Conservation (phyloP, 192 early-diverging fungal species). For the Coemansia biformis region DNA sequence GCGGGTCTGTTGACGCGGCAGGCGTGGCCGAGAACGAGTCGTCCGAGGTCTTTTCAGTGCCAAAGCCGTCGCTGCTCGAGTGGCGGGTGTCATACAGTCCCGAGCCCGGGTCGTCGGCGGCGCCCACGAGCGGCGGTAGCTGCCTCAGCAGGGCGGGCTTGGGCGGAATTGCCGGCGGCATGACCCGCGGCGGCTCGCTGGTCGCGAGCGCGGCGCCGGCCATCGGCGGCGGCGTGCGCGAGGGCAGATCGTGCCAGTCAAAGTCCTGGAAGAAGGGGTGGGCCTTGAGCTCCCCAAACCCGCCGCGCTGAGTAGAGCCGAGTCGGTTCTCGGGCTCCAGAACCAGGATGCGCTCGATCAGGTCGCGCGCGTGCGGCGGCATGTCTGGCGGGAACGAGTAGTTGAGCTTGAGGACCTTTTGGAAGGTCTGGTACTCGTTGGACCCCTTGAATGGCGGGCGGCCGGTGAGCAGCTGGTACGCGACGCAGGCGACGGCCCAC, state of each 20-base stretch:
- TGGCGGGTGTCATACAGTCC: conserved; percentile 6
- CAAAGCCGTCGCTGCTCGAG: conserved; percentile 47
- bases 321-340: conserved; percentile 58
- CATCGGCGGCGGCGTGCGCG: conserved; percentile 37
- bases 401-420: conserved; percentile 86
- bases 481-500: conserved; percentile 85
- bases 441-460: conserved; percentile 89
- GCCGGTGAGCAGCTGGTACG: conserved; percentile 86
- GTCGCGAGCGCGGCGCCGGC: conserved; percentile 7
- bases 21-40: conserved; percentile 38
- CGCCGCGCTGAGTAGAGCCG: conserved; percentile 54
- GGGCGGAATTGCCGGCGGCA: conserved; percentile 39
- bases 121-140: conserved; percentile 2
- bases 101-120: neutral
- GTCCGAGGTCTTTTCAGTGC: conserved; percentile 35
- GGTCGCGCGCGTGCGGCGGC: conserved; percentile 60
- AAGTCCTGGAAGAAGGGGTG: conserved; percentile 83
- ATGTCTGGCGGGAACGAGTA: conserved; percentile 78
- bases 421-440: conserved; percentile 97
- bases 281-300: conserved; percentile 58
- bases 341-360: conserved; percentile 73
- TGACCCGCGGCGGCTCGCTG: conserved; percentile 1
- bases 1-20: conserved; percentile 28
- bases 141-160: conserved; percentile 40
- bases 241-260: conserved; percentile 57